Evolutionary conservation across 768 basidiomycete genomes (phyloP), one percentile per base, ranked within the genome.

Genomic region (Russula foetens): DNA sequence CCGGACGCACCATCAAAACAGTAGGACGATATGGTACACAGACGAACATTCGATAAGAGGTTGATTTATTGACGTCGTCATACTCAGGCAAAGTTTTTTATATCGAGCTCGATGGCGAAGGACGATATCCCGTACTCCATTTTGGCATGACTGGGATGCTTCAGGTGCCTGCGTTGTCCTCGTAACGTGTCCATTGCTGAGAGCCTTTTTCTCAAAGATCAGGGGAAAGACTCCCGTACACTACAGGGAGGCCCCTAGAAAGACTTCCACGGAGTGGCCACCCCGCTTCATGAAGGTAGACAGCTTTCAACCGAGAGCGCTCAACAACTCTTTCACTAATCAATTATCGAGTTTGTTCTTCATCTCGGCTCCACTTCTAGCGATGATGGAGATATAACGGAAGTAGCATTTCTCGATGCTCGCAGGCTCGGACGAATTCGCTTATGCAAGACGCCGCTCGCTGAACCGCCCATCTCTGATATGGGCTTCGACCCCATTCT

Each of bases 61-160:
- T 11, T 29, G 12, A 21, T 24, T 35, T 9, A 11, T 17, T 11
- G n/a, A 59, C 51, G 33, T 60, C 28, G 19, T 46, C 49, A n/a
- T 28, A 19, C 35, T 21, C 55, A 83, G 83, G 85, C 54, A 83
- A 87, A 70, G 75, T 80, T n/a, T 84, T 86, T 61, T 92, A 85
- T 66, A 69, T 91, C 12, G 76, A 79, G 46, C 76, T 91, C 3
- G 78, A 81, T 31, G 86, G 86, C 7, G 60, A 73, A 15, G 88
- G 86, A 0, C 76, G 75, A 67, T 69, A 81, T 63, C 88, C 88
- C 4, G 84, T 90, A 3, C 71, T 90, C 50, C 89, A 91, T 68
- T 88, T 91, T 65, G 90, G 89, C 2, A 92, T 91, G 90, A 90
- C 88, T 1, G 89, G 89, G n/a, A 86, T 84, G 82, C 75, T 91